phyloP scores from a whole-genome alignment of 768 basidiomycete genomes.

The Hericium alpestre region DNA sequence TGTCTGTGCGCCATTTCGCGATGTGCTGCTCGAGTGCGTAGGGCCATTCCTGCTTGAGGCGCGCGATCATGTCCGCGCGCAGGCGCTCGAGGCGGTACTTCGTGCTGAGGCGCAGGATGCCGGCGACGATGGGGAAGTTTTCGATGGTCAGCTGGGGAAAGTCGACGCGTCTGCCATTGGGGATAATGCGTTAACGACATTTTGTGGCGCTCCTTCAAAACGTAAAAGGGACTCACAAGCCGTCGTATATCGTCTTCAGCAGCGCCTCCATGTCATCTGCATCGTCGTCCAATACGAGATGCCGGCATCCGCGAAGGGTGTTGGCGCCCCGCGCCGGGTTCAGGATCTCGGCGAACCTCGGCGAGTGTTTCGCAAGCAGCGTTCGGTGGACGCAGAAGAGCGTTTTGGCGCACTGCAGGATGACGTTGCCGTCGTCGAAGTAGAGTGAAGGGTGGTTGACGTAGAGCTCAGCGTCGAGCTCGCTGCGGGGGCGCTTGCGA shows the following conservation, averaged over 20 bases:
- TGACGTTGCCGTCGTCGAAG: constrained; percentile 10
- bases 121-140: constrained; percentile 10
- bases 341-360: constrained; percentile 1
- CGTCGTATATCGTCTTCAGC: constrained; percentile 8
- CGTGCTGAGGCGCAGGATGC: constrained; percentile 7
- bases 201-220: background rate
- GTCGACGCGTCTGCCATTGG: constrained; percentile 12
- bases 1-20: background rate
- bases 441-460: constrained; percentile 9
- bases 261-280: constrained; percentile 9
- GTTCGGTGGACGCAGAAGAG: constrained; percentile 10
- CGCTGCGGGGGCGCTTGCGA: constrained; percentile 1
- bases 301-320: constrained; percentile 1
- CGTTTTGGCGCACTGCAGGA: constrained; percentile 1
- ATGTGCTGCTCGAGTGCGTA: background rate
- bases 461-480: background rate
- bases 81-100: constrained; percentile 5
- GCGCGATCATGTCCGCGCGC: constrained; percentile 1
- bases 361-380: constrained; percentile 7
- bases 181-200: no score
- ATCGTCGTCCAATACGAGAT: constrained; percentile 4
- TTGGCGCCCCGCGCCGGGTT: background rate
- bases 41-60: constrained; percentile 3
- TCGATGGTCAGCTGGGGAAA: constrained; percentile 9
- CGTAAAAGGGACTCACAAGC: constrained; percentile 6